Percentiles rank a stretch among this genome's conserved stretches.
These are phyloP conservation scores for Haplosporangium gracile DNA, from an alignment of 192 early-diverging fungal genomes.

Conservation along the genomic window DNA sequence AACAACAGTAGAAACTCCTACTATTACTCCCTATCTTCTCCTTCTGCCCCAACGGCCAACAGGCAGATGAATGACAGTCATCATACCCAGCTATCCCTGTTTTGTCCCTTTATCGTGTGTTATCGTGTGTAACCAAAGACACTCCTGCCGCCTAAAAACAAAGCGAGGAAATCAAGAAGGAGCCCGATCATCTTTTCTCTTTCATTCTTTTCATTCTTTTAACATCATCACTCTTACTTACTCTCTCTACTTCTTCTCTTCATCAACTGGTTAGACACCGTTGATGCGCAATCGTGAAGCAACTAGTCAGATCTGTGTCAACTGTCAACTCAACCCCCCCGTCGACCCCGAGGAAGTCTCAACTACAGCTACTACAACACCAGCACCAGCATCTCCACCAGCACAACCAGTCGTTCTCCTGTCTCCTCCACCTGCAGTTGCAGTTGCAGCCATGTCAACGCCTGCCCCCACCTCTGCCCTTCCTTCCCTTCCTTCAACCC, in stretches of 20 bases:
- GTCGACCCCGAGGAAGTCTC: slow-evolving; percentile 33
- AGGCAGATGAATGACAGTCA: neutral
- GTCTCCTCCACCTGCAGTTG: neutral
- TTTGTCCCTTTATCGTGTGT: neutral
- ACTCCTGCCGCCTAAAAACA: neutral
- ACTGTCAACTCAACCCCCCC: slow-evolving; percentile 49
- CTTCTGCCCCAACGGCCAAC: neutral
- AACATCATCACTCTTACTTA: neutral
- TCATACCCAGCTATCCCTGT: neutral
- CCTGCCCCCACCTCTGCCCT: slow-evolving; percentile 20
- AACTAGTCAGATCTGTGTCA: slow-evolving; percentile 53
- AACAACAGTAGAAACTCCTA: neutral
- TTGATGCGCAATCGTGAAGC: slow-evolving; percentile 55
- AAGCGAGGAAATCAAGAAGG: neutral
- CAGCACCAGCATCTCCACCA: neutral
- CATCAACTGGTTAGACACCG: slow-evolving; percentile 17
- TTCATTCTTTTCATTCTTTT: neutral
- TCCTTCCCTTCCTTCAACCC: slow-evolving; percentile 13
- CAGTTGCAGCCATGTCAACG: neutral
- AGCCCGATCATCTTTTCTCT: neutral
- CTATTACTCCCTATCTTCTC: neutral
- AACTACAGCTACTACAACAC: neutral
- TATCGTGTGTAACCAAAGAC: neutral
- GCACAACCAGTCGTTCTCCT: neutral
- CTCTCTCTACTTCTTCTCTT: neutral